A percentile compares a stretch with the other conserved stretches of the same genome.
Evolutionary conservation across 2,329 filamentous ascomycete species (phyloP).

Genomic region (Pseudocercospora cruenta): DNA sequence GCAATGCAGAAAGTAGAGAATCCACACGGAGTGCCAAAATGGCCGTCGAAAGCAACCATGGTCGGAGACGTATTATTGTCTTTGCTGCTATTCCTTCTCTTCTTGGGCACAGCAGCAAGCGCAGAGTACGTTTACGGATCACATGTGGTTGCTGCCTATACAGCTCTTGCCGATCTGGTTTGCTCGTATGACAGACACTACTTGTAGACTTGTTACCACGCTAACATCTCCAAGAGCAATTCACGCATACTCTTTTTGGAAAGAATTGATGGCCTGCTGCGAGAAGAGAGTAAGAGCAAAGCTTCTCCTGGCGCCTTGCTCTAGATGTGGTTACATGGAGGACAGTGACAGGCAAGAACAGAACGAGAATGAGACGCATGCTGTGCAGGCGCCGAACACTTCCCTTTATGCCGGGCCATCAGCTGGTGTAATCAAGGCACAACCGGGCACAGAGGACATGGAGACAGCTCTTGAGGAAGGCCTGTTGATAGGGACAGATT

Average conservation of each 20-base stretch:
- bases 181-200: slow-evolving; percentile 18
- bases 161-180: slow-evolving; percentile 11
- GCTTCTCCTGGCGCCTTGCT: slow-evolving; percentile 8
- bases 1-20: slow-evolving; percentile 16
- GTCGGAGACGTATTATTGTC: slow-evolving; percentile 13
- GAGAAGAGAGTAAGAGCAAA: slow-evolving; percentile 12
- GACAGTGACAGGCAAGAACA: background rate
- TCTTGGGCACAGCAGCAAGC: slow-evolving; percentile 8
- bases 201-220: background rate
- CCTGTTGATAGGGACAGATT: slow-evolving; percentile 17
- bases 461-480: slow-evolving; percentile 17
- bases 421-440: too few relatives aligned
- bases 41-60: slow-evolving; percentile 15
- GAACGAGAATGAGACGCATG: background rate
- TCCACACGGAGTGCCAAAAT: slow-evolving; percentile 16
- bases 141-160: slow-evolving; percentile 14
- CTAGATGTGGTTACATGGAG: slow-evolving; percentile 16
- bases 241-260: slow-evolving; percentile 19
- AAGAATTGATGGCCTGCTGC: slow-evolving; percentile 20
- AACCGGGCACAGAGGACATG: background rate
- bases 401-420: slow-evolving; percentile 1
- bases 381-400: slow-evolving; percentile 1
- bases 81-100: slow-evolving; percentile 6
- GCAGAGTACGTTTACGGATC: background rate
- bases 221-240: background rate